Base-by-base conservation (phyloP, 257 asterid genomes). In the Euphrasia confusa region DNA sequence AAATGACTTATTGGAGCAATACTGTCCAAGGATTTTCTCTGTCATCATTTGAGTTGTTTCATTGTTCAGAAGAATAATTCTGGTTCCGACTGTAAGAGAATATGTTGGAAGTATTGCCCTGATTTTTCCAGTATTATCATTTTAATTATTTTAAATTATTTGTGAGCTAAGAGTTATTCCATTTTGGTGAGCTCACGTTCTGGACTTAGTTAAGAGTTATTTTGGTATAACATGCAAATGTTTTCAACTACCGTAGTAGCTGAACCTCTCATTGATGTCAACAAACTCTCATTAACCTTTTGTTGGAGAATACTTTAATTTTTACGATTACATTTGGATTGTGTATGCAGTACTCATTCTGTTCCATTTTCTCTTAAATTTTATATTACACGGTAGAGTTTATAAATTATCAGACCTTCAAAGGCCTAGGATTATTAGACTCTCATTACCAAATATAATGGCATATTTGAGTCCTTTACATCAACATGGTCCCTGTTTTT, bases 241-340 rank as follows among this genome's bases (percentile, higher is more conserved):
- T 69, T 57, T 24, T 64, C 61, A 62, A 62, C 45, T 63, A 33
- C 61, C 50, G 54, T 48, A 18, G 67, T 58, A 68, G 48, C 50
- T 65, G 63, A 35, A 28, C 62, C 39, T 48, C 10, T 18, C 17
- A 15, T 54, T 52, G 37, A 66, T 60, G 54, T 60, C 48, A 54
- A 42, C 54, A 63, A 55, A 58, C 48, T 58, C 14, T 3, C 50
- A 54, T 37, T 28, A 28, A 27, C 49, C 18, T 17, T 47, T 35
- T 24, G 26, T 48, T 54, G 58, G 33, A 24, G 15, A 67, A 47
- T 54, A 4, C 30, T 39, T 64, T 59, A 21, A 21, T 17, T 10
- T 24, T 37, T 1, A 60, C 45, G 61, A n/a, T 45, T 39, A 59
- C 44, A 28, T 12, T 49, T 50, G 60, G 39, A 45, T 33, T 13